Evolutionary conservation across 2,329 filamentous ascomycete genomes (phyloP).

Genomic region (Trichophyton verrucosum): DNA sequence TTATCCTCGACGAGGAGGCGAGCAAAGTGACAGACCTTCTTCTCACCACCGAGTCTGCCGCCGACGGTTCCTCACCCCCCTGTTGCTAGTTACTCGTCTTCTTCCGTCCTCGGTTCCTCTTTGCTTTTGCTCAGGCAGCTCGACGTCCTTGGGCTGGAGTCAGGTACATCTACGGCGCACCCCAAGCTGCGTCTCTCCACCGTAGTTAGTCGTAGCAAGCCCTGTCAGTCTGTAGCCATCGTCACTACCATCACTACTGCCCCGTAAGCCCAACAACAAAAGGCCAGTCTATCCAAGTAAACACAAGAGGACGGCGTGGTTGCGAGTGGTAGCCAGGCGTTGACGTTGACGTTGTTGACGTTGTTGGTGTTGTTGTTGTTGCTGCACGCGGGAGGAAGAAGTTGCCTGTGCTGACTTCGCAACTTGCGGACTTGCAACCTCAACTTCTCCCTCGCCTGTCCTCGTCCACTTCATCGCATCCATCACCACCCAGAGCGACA

Average conservation of each 20-base stretch:
- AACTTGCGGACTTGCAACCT: background rate
- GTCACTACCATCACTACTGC: no score
- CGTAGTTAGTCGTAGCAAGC: background rate
- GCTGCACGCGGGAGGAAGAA: background rate
- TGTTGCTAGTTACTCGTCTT: background rate
- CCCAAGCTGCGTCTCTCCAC: background rate
- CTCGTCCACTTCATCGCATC: background rate
- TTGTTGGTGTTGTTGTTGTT: background rate
- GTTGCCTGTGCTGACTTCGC: background rate
- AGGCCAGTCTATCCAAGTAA: background rate
- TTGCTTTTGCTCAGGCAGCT: background rate
- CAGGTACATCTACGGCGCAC: background rate
- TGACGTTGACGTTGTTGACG: no score
- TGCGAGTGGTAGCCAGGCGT: background rate
- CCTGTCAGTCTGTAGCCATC: background rate
- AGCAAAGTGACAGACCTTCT: background rate
- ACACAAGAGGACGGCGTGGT: background rate
- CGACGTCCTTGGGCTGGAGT: background rate
- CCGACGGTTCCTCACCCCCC: background rate
- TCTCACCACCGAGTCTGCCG: background rate
- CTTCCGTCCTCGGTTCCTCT: background rate
- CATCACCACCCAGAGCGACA: background rate
- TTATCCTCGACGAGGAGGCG: background rate
- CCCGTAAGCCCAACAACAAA: no score
- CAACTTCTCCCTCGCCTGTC: background rate